Conservation (phyloP, 768 basidiomycete species). For the Termitomyces sp. region DNA sequence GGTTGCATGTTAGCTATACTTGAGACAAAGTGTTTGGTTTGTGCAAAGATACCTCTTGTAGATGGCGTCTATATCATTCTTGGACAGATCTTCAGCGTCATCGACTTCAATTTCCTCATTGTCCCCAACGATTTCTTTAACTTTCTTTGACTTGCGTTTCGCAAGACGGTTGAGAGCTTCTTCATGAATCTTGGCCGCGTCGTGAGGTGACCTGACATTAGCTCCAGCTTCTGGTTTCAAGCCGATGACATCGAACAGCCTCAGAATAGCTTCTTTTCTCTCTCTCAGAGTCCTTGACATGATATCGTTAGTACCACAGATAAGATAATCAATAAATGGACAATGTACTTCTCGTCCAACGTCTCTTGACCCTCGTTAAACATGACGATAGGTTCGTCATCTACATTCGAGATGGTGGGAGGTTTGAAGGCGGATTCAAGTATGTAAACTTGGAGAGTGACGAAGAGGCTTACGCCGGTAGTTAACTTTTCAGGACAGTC, state of each 20-base stretch:
- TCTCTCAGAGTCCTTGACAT: constrained; percentile 55
- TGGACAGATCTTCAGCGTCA: constrained; percentile 76
- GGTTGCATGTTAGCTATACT: neutral
- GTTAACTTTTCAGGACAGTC: constrained; percentile 72
- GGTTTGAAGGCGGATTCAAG: constrained; percentile 64
- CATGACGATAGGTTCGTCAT: constrained; percentile 31
- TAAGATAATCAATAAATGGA: neutral
- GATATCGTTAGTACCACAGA: neutral
- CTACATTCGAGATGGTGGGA: constrained; percentile 28
- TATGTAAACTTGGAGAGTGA: constrained; percentile 73
- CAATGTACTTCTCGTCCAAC: constrained; percentile 57
- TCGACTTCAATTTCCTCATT: constrained; percentile 84
- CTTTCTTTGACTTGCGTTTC: constrained; percentile 36
- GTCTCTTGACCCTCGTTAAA: constrained; percentile 83
- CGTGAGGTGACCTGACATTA: constrained; percentile 26
- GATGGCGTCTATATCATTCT: constrained; percentile 78
- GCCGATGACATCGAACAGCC: constrained; percentile 69
- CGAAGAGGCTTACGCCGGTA: constrained; percentile 73
- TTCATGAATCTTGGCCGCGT: constrained; percentile 31
- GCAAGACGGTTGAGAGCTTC: constrained; percentile 39
- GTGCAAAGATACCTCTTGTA: constrained; percentile 65
- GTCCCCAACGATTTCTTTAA: constrained; percentile 72
- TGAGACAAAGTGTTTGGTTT: neutral
- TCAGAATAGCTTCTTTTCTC: constrained; percentile 70
- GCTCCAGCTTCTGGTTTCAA: constrained; percentile 60